phyloP scores from a whole-genome alignment of 164 flowering plant species.

The Amborella trichopoda region DNA sequence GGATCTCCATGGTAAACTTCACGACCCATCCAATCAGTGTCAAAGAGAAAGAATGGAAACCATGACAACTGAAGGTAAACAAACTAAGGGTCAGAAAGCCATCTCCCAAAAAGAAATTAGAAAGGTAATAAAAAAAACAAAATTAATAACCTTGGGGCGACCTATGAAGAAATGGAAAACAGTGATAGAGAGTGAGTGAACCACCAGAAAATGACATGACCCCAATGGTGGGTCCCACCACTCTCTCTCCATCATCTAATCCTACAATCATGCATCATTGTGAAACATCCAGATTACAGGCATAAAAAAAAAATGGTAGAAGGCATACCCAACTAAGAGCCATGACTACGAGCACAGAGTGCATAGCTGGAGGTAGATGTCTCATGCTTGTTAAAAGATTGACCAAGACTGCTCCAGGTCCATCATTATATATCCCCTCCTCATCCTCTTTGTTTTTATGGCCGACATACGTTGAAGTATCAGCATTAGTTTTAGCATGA shows the following conservation, averaged over 20 bases:
- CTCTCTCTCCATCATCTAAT: too few species aligned
- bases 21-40: slow-evolving; percentile 99
- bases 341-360: slow-evolving; percentile 89
- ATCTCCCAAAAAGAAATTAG: background rate
- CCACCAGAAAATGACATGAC: too few species aligned
- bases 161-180: too few species aligned
- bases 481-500: slow-evolving; percentile 10
- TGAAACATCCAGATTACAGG: background rate
- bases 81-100: too few species aligned
- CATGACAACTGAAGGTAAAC: slow-evolving; percentile 94
- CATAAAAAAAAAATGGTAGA: background rate
- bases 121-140: slow-evolving; percentile 1
- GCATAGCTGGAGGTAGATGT: slow-evolving; percentile 92
- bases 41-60: slow-evolving; percentile 98
- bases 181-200: too few species aligned
- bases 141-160: too few species aligned
- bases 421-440: slow-evolving; percentile 41
- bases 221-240: too few species aligned
- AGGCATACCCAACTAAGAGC: slow-evolving; percentile 90
- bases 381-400: slow-evolving; percentile 84
- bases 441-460: slow-evolving; percentile 23
- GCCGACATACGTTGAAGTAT: slow-evolving; percentile 12
- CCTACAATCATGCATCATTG: background rate
- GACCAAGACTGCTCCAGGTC: slow-evolving; percentile 91
- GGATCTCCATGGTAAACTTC: slow-evolving; percentile 97